Evolutionary conservation across 495 filamentous ascomycete genomes (phyloP), one percentile per base, ranked within the genome.

Genomic region (Aspergillus campestris): DNA sequence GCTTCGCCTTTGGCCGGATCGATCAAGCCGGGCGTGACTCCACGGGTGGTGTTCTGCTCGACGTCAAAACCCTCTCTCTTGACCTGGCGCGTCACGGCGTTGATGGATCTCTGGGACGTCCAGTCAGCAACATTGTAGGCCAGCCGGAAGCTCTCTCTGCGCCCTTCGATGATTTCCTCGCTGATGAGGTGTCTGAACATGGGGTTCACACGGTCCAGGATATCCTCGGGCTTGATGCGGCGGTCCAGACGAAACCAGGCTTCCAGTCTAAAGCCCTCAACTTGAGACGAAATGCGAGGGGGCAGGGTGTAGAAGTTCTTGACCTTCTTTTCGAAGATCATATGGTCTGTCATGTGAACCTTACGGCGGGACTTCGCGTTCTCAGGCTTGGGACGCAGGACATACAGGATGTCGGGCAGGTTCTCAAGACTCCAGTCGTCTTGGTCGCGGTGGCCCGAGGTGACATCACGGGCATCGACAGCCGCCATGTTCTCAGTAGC

Each of bases 261-360:
- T 45, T 59, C 56, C n/a, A 59, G 45, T 11, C 52, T 43, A 47
- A 47, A 59, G 7, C 46, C 52, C 32, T 52, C 49, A 8, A 53
- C 56, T 24, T 42, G 11, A 34, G 50, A 53, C 5, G 56, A 59
- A 27, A 59, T 56, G 1, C 27, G 52, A 9, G 18, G 15, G 1
- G 56, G 56, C 8, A 56, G 47, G 3, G 51, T 34, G 7, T 11
- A 2, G 32, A 53, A 47, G 7, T 43, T 40, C 1, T 45, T 46
- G 12, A 58, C 1, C 2, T 24, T 31, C 31, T 57, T 53, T 5
- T 45, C 52, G 30, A 43, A 48, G 30, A 53, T 34, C 32, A 11
- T n/a, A 31, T 49, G 31, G 9, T 11, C n/a, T 8, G 31, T 34
- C 9, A 38, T 43, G 31, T 30, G 36, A 34, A 51, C 27, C 12